Conservation (phyloP, 1,284 basidiomycete species). For the Hymenochaete sp. region DNA sequence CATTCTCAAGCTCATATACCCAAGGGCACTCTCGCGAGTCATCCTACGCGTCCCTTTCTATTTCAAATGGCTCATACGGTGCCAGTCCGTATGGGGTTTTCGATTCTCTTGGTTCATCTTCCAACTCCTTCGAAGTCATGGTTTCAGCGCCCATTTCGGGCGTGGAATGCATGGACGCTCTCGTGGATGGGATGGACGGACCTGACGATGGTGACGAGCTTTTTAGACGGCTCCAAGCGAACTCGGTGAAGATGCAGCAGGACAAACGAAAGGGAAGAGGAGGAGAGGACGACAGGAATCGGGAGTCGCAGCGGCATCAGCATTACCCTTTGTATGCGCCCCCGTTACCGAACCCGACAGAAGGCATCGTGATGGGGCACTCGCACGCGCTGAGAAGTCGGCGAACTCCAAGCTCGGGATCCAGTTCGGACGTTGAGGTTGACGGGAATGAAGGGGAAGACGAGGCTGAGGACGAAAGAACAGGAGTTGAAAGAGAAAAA, state of each 20-base stretch:
- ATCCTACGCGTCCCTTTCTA: too few species aligned
- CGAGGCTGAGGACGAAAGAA: constrained; percentile 8
- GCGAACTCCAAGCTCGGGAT: constrained; percentile 7
- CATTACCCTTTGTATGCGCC: constrained; percentile 70
- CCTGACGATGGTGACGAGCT: constrained; percentile 42
- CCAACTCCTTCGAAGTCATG: constrained; percentile 53
- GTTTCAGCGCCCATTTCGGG: constrained; percentile 68
- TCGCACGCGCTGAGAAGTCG: constrained; percentile 21
- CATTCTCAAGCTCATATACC: too few species aligned
- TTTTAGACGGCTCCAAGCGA: constrained; percentile 24
- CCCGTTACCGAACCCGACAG: constrained; percentile 70
- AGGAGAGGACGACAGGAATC: constrained; percentile 27
- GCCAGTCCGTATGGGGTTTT: too few species aligned
- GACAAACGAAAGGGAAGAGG: too few species aligned
- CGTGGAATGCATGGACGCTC: constrained; percentile 76
- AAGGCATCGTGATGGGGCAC: constrained; percentile 64
- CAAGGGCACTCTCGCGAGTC: too few species aligned
- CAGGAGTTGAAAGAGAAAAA: constrained; percentile 3
- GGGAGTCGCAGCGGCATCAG: constrained; percentile 36
- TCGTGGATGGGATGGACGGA: constrained; percentile 79
- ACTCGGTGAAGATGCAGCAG: too few species aligned
- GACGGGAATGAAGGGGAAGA: too few species aligned
- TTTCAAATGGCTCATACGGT: neutral
- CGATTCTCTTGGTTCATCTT: too few species aligned
- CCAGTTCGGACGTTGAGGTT: constrained; percentile 5